Percentiles rank a stretch among this genome's conserved stretches.
These are phyloP conservation scores for Acanthamoeba polyphaga DNA, from an alignment of 208 protist genomes.

Conservation along the genomic window DNA sequence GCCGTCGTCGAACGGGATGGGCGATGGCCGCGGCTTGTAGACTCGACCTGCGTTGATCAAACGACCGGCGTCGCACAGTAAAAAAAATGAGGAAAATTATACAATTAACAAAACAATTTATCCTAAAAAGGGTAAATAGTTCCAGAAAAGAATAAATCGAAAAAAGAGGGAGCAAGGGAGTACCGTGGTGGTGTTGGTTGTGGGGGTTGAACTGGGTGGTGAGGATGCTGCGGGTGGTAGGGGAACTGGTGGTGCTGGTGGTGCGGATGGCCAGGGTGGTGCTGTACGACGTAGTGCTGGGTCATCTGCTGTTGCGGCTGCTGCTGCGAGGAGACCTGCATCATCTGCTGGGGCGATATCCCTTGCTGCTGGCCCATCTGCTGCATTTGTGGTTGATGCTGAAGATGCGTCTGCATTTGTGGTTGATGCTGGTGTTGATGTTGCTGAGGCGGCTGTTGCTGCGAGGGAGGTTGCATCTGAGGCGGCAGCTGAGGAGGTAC, in stretches of 20 bases:
- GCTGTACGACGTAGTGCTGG: constrained; percentile 16
- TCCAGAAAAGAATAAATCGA: neutral
- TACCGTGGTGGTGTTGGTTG: constrained; percentile 14
- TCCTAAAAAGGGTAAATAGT: too few relatives aligned
- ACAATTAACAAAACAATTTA: neutral
- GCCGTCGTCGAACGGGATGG: constrained; percentile 15
- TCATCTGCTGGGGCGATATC: too few relatives aligned
- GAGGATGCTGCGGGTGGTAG: neutral
- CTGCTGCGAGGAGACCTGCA: too few relatives aligned
- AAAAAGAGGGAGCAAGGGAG: neutral
- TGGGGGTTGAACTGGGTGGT: neutral
- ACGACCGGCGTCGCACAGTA: neutral
- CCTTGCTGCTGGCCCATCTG: neutral
- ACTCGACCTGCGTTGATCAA: neutral
- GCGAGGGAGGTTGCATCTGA: neutral
- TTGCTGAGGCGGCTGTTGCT: neutral
- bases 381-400: neutral
- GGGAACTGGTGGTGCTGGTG: neutral
- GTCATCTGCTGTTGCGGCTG: neutral
- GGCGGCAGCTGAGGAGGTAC: neutral
- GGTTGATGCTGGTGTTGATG: neutral
- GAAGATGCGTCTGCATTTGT: neutral
- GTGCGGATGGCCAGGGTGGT: neutral
- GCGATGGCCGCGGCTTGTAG: constrained; percentile 16
- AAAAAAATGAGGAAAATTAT: constrained; percentile 1